These are phyloP conservation scores for Musa beccarii DNA, from an alignment of 176 grass and related monocot species.

Conservation along the genomic window DNA sequence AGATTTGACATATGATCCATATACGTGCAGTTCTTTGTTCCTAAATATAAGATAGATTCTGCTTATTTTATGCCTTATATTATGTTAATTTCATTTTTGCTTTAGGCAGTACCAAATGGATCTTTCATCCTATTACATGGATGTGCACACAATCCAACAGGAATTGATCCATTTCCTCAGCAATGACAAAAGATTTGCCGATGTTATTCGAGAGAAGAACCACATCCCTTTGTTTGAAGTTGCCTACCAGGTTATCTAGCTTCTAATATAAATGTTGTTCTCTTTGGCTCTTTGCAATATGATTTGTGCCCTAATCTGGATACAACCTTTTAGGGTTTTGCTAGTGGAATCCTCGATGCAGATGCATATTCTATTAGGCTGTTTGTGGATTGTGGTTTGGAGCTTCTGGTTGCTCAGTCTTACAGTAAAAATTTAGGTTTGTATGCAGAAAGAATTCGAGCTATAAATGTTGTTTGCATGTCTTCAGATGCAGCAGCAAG, in stretches of 20 bases:
- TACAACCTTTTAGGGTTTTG: constrained; percentile 62
- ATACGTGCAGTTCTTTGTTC: background rate
- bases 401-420: constrained; percentile 93
- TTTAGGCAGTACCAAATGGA: constrained; percentile 87
- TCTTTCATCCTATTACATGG: constrained; percentile 93
- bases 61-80: background rate
- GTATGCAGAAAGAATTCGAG: constrained; percentile 84
- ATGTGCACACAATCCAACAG: constrained; percentile 94
- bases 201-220: constrained; percentile 79
- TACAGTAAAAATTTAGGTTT: constrained; percentile 96
- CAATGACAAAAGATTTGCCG: constrained; percentile 71
- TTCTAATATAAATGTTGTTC: background rate
- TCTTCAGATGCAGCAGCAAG: constrained; percentile 56
- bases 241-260: constrained; percentile 65
- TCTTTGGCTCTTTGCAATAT: background rate
- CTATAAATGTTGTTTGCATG: constrained; percentile 81
- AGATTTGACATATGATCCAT: background rate
- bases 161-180: constrained; percentile 83
- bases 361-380: constrained; percentile 85
- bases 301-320: constrained; percentile 17
- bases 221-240: constrained; percentile 95
- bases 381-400: constrained; percentile 81
- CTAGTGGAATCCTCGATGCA: constrained; percentile 91
- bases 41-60: background rate
- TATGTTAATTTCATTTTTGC: constrained; percentile 2